Evolutionary conservation across 345 rosid genomes (phyloP), one percentile per base, ranked within the genome.

Genomic region (Noccaea caerulescens): DNA sequence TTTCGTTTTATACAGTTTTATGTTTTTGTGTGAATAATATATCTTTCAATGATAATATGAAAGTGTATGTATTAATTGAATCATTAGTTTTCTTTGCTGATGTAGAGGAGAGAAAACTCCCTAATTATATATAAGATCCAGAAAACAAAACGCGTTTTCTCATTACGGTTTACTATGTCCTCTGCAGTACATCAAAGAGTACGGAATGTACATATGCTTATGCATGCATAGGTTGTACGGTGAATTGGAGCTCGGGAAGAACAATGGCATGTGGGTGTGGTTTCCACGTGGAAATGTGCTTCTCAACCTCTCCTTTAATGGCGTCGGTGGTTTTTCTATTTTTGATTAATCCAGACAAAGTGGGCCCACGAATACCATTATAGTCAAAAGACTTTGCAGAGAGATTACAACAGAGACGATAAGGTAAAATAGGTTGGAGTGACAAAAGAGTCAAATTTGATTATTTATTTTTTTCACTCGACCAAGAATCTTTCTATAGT

Each of bases 401-500:
- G 36, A 8, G 42, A 16, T 64, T 49, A 66, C 66, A 73, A 58
- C 8, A 58, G 32, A 73, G 46, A 51, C 36, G 51, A 16, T 47
- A 50, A 18, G 38, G 8, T 41, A 38, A 27, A 36, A 12, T 47
- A 20, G 16, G 57, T 34, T 11, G 44, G 44, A 41, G 49, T n/a
- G 5, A 45, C 39, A 27, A 58, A 39, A 27, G 66, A 58, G 50
- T 38, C 8, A 13, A 41, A 3, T 43, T 36, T 20, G 25, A 3
- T 27, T 27, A 27, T 34, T 57, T 36, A 10, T 4, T 39, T 16
- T 52, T 7, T 9, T 67, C 57, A 70, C 50, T 64, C 81, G 77
- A 81, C 83, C 53, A 87, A 72, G 84, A 85, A 83, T 78, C 84
- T 87, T 79, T 85, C 86, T 42, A 89, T 82, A 81, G 75, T 70